Conservation (phyloP, 1,284 basidiomycete species). For the Moniliella sp. region DNA sequence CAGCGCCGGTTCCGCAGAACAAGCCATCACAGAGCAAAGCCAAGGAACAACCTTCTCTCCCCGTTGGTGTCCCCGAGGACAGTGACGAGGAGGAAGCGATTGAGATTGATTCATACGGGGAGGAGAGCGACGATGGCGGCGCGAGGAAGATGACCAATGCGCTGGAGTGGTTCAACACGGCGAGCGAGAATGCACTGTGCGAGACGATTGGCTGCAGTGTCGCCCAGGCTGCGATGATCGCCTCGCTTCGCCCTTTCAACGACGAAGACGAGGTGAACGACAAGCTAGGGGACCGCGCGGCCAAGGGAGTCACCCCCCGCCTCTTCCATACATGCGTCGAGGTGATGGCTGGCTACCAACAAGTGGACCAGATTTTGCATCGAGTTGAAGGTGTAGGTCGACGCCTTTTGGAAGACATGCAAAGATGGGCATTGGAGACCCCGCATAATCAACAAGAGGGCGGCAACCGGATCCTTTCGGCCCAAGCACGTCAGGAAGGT, state of each 20-base stretch:
- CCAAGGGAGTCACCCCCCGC: slow-evolving; percentile 71
- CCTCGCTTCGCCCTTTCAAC: slow-evolving; percentile 63
- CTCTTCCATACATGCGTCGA: slow-evolving; percentile 73
- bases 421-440: not conserved
- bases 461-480: not conserved
- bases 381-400: slow-evolving; percentile 66
- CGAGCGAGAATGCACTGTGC: slow-evolving; percentile 51
- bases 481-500: not conserved
- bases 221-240: slow-evolving; percentile 53
- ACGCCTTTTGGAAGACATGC: slow-evolving; percentile 44
- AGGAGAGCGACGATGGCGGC: slow-evolving; percentile 10
- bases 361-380: slow-evolving; percentile 69
- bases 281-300: slow-evolving; percentile 52
- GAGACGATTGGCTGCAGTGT: slow-evolving; percentile 69
- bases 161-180: slow-evolving; percentile 56
- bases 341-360: slow-evolving; percentile 64
- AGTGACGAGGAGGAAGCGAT: too few relatives aligned
- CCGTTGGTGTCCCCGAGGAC: not conserved
- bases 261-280: slow-evolving; percentile 45
- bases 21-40: not conserved
- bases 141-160: slow-evolving; percentile 12
- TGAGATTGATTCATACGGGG: too few relatives aligned
- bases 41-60: not conserved
- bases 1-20: not conserved
- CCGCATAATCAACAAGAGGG: not conserved